phyloP scores from a whole-genome alignment of 2,329 filamentous ascomycete genomes.

The Esteya vermicola region DNA sequence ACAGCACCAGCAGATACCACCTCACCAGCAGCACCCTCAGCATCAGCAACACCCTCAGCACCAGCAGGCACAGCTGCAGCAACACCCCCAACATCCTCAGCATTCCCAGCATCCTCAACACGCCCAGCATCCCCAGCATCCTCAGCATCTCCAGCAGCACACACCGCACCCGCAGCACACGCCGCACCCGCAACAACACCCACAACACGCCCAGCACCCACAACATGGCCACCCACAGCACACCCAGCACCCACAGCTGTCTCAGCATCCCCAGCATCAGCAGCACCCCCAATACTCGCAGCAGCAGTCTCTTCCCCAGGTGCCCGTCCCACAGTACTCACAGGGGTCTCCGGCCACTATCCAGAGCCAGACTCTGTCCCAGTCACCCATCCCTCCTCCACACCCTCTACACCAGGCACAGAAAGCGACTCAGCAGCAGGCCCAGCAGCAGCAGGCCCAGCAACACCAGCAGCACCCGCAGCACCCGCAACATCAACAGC shows the following conservation, averaged over 20 bases:
- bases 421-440: slow-evolving; percentile 10
- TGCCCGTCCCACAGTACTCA: slow-evolving; percentile 10
- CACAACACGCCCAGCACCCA: slow-evolving; percentile 5
- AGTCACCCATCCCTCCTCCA: slow-evolving; percentile 26
- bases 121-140: slow-evolving; percentile 6
- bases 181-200: slow-evolving; percentile 2
- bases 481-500: slow-evolving; percentile 2
- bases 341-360: slow-evolving; percentile 19
- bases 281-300: slow-evolving; percentile 6
- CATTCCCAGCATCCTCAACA: slow-evolving; percentile 10
- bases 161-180: slow-evolving; percentile 3
- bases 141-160: slow-evolving; percentile 5
- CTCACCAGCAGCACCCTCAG: slow-evolving; percentile 7
- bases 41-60: slow-evolving; percentile 11
- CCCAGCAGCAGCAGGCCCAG: slow-evolving; percentile 8
- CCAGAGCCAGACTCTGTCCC: slow-evolving; percentile 29
- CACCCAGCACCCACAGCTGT: slow-evolving; percentile 1
- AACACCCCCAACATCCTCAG: slow-evolving; percentile 8
- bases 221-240: slow-evolving; percentile 3
- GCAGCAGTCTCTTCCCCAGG: slow-evolving; percentile 11
- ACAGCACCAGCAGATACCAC: slow-evolving; percentile 5
- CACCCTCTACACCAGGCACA: slow-evolving; percentile 26
- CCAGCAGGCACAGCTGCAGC: slow-evolving; percentile 10
- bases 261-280: not conserved
- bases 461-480: slow-evolving; percentile 9